Evolutionary conservation across 1,284 basidiomycete genomes (phyloP), one percentile per base, ranked within the genome.

Genomic region (Moniliella sp.): DNA sequence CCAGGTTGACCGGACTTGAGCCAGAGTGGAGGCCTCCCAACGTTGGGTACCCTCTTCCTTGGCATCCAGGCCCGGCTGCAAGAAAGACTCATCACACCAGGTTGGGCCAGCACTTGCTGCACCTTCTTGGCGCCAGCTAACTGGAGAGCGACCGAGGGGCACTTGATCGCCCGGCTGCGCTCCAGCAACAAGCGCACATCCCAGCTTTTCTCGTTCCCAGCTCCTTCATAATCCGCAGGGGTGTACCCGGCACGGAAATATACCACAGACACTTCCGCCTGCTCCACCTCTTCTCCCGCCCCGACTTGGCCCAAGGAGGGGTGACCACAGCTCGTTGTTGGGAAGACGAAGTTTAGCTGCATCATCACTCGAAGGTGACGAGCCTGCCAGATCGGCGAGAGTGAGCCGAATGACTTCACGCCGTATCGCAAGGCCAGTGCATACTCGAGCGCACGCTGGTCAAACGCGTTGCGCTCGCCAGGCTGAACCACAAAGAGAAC

Each of bases 81-180:
- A n/a, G n/a, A n/a, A n/a, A n/a, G n/a, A n/a, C n/a, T n/a, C n/a
- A 88, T 67, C 7, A 80, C 64, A 0, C 74, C 74, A 0, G 73
- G 71, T 19, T 73, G 70, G 2, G 76, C 73, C 10, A 97, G 68
- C 0, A 78, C 78, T 54, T 94, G 76, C 62, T 94, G 91, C 0
- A 97, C 74, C 60, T 93, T 93, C 66, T 97, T 97, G 1, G 78
- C 76, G 0, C 88, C 91, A 0, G 84, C 82, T 3, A 97, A 72
- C 52, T 97, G 91, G 3, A 94, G 69, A 1, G 79, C 75, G 43
- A 94, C 72, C 1, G 73, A 74, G 0, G 88, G 88, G 51, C 86
- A 97, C 49, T 94, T 91, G 66, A 91, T 84, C 0, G 91, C 82
- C 21, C 61, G 64, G 10, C 76, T 78, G 16, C 71, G 66, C 55